These are phyloP conservation scores for Diaporthe sp. DNA, from an alignment of 2,329 filamentous ascomycete genomes.

Conservation along the genomic window DNA sequence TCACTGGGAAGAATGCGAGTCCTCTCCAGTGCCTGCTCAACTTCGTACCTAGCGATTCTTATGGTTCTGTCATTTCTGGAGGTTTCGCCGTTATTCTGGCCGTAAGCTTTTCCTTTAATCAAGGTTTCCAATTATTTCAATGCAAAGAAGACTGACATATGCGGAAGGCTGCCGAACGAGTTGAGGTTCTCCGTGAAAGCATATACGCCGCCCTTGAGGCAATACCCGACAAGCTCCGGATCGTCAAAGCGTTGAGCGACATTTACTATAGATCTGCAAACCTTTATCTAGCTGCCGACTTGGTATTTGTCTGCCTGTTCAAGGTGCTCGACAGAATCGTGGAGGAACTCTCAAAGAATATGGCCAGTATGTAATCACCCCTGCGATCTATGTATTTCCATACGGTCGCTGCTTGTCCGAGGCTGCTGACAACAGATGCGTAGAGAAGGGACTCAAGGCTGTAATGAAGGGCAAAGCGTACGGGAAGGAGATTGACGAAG, in stretches of 20 bases:
- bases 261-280: not conserved
- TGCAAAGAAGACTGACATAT: not conserved
- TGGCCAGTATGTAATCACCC: not conserved
- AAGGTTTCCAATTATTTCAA: not conserved
- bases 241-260: not conserved
- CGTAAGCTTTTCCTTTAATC: not conserved
- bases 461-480: not conserved
- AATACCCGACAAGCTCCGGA: not conserved
- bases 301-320: not conserved
- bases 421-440: not conserved
- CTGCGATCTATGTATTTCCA: accelerated
- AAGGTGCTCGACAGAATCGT: not conserved
- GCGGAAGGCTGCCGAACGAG: not conserved
- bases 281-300: not conserved
- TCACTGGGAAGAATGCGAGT: not conserved
- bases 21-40: not conserved
- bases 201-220: not conserved
- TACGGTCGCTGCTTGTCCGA: too few species aligned
- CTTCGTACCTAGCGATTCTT: not conserved
- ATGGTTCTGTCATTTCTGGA: not conserved
- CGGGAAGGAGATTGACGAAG: not conserved
- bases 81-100: not conserved
- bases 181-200: not conserved
- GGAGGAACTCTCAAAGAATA: not conserved
- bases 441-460: not conserved